Conservation (phyloP, 345 rosid species). For the Geranium rotundifolium region DNA sequence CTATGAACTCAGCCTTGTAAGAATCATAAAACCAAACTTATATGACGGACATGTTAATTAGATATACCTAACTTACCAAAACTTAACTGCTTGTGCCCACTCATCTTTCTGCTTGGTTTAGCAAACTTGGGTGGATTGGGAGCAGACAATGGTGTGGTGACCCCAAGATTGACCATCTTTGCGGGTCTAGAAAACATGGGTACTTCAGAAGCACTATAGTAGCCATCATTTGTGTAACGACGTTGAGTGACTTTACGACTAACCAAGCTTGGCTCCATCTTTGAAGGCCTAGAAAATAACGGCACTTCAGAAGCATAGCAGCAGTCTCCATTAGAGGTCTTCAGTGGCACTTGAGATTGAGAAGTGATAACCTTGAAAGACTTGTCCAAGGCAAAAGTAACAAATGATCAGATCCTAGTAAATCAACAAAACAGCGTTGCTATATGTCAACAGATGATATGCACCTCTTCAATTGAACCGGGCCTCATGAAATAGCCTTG, state of each 20-base stretch:
- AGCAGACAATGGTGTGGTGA: slow-evolving; percentile 8
- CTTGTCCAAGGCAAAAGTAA: slow-evolving; percentile 1
- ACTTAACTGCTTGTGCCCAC: slow-evolving; percentile 7
- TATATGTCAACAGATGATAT: not conserved
- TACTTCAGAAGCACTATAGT: slow-evolving; percentile 15
- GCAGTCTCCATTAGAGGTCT: slow-evolving; percentile 8
- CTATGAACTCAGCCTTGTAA: too few species aligned
- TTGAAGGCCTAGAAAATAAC: slow-evolving; percentile 38
- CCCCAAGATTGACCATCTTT: slow-evolving; percentile 8
- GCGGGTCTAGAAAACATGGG: slow-evolving; percentile 47
- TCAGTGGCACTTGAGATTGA: slow-evolving; percentile 13
- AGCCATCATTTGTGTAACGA: slow-evolving; percentile 2
- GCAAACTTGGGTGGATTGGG: slow-evolving; percentile 39
- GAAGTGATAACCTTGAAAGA: slow-evolving; percentile 11
- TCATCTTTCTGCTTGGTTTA: slow-evolving; percentile 19
- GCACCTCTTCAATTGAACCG: slow-evolving; percentile 39
- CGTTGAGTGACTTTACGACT: slow-evolving; percentile 7
- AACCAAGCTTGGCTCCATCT: slow-evolving; percentile 15
- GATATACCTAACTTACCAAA: slow-evolving; percentile 5
- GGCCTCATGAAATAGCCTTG: slow-evolving; percentile 73
- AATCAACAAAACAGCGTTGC: not conserved
- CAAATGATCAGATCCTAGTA: slow-evolving; percentile 2
- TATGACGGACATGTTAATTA: not conserved
- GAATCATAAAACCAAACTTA: too few species aligned
- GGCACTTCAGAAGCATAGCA: slow-evolving; percentile 25